These are phyloP conservation scores for Bothriochloa decipiens DNA, from an alignment of 176 grass and related monocot species.

Conservation along the genomic window DNA sequence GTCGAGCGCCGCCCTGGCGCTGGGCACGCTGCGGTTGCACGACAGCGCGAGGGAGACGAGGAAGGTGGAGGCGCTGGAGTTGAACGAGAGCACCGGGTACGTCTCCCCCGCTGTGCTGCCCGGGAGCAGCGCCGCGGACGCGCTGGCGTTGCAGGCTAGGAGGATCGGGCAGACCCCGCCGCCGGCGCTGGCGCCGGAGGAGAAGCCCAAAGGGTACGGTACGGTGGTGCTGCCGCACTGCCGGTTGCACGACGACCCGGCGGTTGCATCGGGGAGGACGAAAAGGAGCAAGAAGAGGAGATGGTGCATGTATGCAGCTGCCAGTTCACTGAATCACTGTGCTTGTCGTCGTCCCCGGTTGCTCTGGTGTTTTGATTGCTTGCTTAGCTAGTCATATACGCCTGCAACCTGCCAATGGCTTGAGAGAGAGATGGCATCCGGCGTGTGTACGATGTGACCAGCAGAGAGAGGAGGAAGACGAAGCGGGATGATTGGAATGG, in stretches of 20 bases:
- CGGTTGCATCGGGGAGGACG: constrained; percentile 1
- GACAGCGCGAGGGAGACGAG: not conserved
- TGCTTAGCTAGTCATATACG: not conserved
- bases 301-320: not conserved
- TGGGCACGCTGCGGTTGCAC: constrained; percentile 41
- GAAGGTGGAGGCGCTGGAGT: constrained; percentile 14
- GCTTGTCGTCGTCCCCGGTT: not conserved
- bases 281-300: constrained; percentile 2
- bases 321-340: not conserved
- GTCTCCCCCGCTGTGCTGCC: too few relatives aligned
- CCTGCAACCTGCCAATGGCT: not conserved
- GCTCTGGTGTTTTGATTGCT: not conserved
- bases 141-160: constrained; percentile 35
- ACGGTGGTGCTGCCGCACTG: constrained; percentile 16
- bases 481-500: not conserved
- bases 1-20: constrained; percentile 2
- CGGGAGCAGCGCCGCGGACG: not conserved
- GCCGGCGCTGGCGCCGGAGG: not conserved
- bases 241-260: constrained; percentile 29
- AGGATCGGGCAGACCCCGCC: constrained; percentile 39
- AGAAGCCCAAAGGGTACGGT: constrained; percentile 76
- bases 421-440: not conserved
- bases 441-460: not conserved
- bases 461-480: not conserved
- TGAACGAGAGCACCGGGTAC: constrained; percentile 37